These are phyloP conservation scores for Neurospora sp. DNA, from an alignment of 495 filamentous ascomycete species.

Conservation along the genomic window DNA sequence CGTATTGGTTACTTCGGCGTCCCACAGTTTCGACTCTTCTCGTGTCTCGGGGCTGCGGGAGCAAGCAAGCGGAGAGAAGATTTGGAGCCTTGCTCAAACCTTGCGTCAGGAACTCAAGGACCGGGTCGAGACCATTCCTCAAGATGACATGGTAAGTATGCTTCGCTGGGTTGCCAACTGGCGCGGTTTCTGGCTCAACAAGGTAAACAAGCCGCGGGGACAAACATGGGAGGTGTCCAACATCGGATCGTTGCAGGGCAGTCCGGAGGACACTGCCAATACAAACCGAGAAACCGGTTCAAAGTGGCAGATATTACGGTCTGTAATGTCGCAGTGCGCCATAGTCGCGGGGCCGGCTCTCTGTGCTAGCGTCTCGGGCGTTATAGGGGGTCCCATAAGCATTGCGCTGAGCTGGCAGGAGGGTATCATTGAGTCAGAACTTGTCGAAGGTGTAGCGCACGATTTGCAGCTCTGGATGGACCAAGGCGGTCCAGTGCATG, in stretches of 20 bases:
- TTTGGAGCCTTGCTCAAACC: conserved; percentile 20
- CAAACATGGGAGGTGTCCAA: conserved; percentile 26
- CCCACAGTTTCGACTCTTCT: conserved; percentile 13
- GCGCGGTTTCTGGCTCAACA: conserved; percentile 17
- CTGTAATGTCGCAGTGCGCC: conserved; percentile 26
- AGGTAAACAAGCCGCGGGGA: conserved; percentile 16
- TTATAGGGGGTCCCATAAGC: conserved; percentile 15
- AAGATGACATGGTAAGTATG: conserved; percentile 25
- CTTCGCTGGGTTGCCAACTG: conserved; percentile 23
- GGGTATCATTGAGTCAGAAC: conserved; percentile 13
- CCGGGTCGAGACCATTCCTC: conserved; percentile 9
- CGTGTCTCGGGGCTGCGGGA: conserved; percentile 11
- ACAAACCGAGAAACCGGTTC: background rate
- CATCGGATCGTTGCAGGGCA: conserved; percentile 18
- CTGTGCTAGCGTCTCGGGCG: conserved; percentile 19
- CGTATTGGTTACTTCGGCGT: conserved; percentile 18
- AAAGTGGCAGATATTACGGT: conserved; percentile 20
- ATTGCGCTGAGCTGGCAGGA: conserved; percentile 26
- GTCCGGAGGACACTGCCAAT: background rate
- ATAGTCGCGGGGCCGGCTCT: conserved; percentile 21
- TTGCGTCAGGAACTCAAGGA: conserved; percentile 14
- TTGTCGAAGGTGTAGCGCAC: conserved; percentile 16
- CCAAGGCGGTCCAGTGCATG: background rate
- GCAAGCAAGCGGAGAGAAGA: conserved; percentile 3
- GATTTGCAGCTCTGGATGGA: conserved; percentile 23